phyloP scores from a whole-genome alignment of 1,284 basidiomycete species.

The Papiliotrema fonsecae region DNA sequence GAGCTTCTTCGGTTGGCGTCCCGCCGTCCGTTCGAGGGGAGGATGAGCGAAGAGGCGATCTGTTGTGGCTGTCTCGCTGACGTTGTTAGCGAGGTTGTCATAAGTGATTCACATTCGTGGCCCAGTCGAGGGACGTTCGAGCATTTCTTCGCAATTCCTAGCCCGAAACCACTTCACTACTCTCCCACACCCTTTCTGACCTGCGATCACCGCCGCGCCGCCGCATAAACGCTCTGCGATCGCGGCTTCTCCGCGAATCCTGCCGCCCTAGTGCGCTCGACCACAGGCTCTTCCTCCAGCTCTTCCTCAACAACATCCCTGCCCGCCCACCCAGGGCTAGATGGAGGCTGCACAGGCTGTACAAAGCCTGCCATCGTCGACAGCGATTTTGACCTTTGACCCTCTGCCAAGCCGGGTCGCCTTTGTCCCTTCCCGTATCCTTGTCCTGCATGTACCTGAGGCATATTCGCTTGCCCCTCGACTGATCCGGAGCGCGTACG shows the following conservation, averaged over 20 bases:
- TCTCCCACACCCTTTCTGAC: background rate
- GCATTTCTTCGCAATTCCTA: too few relatives aligned
- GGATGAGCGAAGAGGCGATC: conserved; percentile 2
- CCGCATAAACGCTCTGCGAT: conserved; percentile 1
- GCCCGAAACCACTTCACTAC: too few relatives aligned
- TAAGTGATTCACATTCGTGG: background rate
- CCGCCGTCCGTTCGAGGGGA: conserved; percentile 5
- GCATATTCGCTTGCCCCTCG: conserved; percentile 10
- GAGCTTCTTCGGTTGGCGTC: too few relatives aligned
- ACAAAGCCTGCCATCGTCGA: conserved; percentile 8
- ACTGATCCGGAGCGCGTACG: conserved; percentile 34
- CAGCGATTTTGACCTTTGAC: background rate
- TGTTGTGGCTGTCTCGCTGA: conserved; percentile 14
- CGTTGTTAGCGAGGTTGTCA: conserved; percentile 4
- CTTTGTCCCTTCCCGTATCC: background rate
- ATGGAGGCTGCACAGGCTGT: conserved; percentile 1
- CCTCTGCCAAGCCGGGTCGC: background rate
- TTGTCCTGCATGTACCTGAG: conserved; percentile 1
- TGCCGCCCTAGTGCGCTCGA: conserved; percentile 9
- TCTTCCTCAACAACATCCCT: conserved; percentile 17
- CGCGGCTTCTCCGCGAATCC: conserved; percentile 1
- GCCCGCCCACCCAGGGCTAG: conserved; percentile 14
- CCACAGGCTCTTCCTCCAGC: conserved; percentile 12
- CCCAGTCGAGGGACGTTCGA: too few relatives aligned
- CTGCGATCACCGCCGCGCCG: conserved; percentile 5